phyloP scores from a whole-genome alignment of 768 basidiomycete genomes.

The Hygrophorus russula region DNA sequence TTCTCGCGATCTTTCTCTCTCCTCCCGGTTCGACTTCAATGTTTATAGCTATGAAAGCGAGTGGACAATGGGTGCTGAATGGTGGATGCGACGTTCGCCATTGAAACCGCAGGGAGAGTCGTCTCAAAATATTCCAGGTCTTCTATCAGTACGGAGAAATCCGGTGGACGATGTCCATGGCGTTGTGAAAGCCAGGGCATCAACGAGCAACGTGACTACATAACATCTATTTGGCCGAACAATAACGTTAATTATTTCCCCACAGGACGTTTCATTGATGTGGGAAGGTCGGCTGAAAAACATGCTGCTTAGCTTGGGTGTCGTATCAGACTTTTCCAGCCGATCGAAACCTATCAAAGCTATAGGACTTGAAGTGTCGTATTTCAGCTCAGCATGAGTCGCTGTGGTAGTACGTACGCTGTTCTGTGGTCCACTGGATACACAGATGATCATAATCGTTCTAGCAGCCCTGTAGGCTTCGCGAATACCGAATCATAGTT shows the following conservation, averaged over 20 bases:
- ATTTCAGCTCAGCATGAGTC: constrained; percentile 58
- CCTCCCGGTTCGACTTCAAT: constrained; percentile 92
- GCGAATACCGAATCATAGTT: too few relatives aligned
- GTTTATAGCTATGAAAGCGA: constrained; percentile 96
- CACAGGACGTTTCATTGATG: constrained; percentile 76
- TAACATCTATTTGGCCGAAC: background rate
- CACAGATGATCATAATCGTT: background rate
- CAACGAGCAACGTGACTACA: constrained; percentile 72
- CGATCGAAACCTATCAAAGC: constrained; percentile 80
- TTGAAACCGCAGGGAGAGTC: constrained; percentile 18
- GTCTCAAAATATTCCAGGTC: constrained; percentile 10
- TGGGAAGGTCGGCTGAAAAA: constrained; percentile 92
- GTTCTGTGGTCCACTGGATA: background rate
- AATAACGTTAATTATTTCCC: background rate
- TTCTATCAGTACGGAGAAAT: constrained; percentile 8
- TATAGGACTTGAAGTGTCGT: constrained; percentile 87
- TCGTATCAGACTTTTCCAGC: constrained; percentile 83
- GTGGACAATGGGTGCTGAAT: constrained; percentile 91
- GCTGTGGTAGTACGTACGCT: background rate
- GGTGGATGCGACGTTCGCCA: constrained; percentile 73
- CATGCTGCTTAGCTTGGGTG: constrained; percentile 81
- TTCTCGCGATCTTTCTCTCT: constrained; percentile 74
- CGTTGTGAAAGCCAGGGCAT: constrained; percentile 82
- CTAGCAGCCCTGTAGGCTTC: too few relatives aligned
- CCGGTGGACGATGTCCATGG: constrained; percentile 43